Evolutionary conservation across 1,139 yeast genomes (phyloP), one percentile per base, ranked within the genome.

Genomic region (Eremothecium coryli): DNA sequence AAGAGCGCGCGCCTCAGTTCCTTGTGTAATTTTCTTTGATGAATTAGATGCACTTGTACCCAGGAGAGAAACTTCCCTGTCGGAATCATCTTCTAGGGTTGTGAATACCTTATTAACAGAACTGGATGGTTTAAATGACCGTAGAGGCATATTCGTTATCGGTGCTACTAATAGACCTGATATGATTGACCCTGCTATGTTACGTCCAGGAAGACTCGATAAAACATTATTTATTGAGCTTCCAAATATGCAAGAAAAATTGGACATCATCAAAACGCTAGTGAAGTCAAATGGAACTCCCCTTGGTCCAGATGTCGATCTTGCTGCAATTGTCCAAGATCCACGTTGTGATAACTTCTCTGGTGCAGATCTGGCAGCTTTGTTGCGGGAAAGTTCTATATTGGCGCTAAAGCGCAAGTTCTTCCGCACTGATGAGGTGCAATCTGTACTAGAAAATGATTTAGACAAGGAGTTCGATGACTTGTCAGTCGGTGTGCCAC

Each of bases 151-250:
- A 2, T 90, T 81, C 56, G 98, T 90, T 3, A 76, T 90, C 46
- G 98, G 96, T 21, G 98, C 98, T 2, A 90, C 98, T 0, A 90
- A 90, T 52, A 71, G 98, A 56, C 97, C 97, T 0, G 98, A 90
- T 58, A 90, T 90, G 86, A 90, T 90, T 44, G 98, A 90, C 59
- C 90, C 95, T 6, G 98, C 98, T 1, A 90, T 90, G 97, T 65
- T 90, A 36, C 73, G 98, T 54, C 98, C 98, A 0, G 98, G 98
- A 2, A 73, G 98, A 56, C 68, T 90, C 49, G 98, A 90, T 54
- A 90, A 90, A 59, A 88, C 95, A 3, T 65, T 90, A 31, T 88
- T 79, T 58, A 93, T 90, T 29, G 96, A 90, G 55, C 66, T 90
- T 33, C 98, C 98, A 2, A 71, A 76, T 4, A 73, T 75, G 1